Conservation (phyloP, 805 yeast species). For the Candida endomychidarum region DNA sequence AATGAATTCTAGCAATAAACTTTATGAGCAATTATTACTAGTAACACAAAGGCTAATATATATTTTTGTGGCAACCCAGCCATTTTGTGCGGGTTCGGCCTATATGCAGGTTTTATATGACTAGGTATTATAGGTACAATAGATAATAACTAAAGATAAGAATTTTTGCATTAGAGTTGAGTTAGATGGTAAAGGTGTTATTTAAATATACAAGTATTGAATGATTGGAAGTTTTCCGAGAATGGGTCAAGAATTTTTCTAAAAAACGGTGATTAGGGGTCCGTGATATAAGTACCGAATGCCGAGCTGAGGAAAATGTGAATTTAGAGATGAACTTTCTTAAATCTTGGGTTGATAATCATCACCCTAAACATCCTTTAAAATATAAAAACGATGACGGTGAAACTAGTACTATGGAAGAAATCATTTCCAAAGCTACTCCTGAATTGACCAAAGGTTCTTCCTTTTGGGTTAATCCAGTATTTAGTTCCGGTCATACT, state of each 20-base stretch:
- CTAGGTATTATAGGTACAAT: neutral
- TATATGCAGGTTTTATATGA: constrained; percentile 3
- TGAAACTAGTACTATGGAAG: constrained; percentile 16
- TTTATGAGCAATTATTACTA: constrained; percentile 21
- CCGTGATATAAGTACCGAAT: too few species aligned
- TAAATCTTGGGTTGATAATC: constrained; percentile 26
- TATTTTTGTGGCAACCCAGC: constrained; percentile 8
- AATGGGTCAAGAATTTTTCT: too few species aligned
- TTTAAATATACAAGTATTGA: too few species aligned
- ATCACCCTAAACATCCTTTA: constrained; percentile 25
- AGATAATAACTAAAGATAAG: too few species aligned
- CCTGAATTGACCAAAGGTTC: constrained; percentile 42
- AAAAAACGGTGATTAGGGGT: too few species aligned
- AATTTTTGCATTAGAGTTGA: too few species aligned
- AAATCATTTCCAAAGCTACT: constrained; percentile 35
- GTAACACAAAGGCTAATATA: neutral
- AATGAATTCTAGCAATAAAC: constrained; percentile 16
- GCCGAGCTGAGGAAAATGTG: too few species aligned
- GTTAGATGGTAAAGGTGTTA: too few species aligned
- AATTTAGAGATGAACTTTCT: constrained; percentile 16
- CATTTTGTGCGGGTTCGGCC: neutral
- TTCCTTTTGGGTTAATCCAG: constrained; percentile 45
- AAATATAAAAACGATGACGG: constrained; percentile 15
- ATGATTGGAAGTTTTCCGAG: too few species aligned
- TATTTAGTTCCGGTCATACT: constrained; percentile 46